Evolutionary conservation across 129 eudicot genomes (phyloP).

Genomic region (Saussurea involucrata): DNA sequence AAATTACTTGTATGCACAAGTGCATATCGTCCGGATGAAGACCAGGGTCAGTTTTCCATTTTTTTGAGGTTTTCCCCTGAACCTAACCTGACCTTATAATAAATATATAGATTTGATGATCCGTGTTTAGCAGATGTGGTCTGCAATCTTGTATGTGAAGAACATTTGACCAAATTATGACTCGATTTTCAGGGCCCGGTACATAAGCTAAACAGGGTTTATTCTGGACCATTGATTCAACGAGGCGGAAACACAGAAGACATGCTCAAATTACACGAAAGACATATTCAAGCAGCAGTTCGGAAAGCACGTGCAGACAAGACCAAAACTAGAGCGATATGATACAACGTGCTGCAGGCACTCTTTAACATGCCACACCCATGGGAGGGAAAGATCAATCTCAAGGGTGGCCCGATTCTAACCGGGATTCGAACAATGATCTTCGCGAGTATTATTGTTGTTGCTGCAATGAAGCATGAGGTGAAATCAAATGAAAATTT

Average conservation of each 20-base stretch:
- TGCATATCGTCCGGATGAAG: no score
- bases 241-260: slow-evolving; percentile 78
- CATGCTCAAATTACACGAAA: slow-evolving; percentile 81
- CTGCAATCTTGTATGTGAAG: not conserved
- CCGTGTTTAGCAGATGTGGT: not conserved
- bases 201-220: slow-evolving; percentile 54
- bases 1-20: no score
- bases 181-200: slow-evolving; percentile 44
- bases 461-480: slow-evolving; percentile 14
- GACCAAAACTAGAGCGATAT: slow-evolving; percentile 30
- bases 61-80: no score
- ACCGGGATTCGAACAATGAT: slow-evolving; percentile 1
- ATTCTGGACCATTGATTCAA: slow-evolving; percentile 76
- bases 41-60: no score
- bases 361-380: not conserved
- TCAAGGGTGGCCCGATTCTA: not conserved
- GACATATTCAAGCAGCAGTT: slow-evolving; percentile 78
- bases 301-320: slow-evolving; percentile 65
- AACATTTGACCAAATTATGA: not conserved
- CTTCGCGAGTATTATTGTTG: slow-evolving; percentile 7
- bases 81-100: no score
- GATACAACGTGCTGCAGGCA: not conserved
- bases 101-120: no score
- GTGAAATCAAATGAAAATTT: not conserved
- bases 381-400: not conserved